Evolutionary conservation across 257 asterid species (phyloP), one percentile per base, ranked within the genome.

Genomic region (Striga asiatica): DNA sequence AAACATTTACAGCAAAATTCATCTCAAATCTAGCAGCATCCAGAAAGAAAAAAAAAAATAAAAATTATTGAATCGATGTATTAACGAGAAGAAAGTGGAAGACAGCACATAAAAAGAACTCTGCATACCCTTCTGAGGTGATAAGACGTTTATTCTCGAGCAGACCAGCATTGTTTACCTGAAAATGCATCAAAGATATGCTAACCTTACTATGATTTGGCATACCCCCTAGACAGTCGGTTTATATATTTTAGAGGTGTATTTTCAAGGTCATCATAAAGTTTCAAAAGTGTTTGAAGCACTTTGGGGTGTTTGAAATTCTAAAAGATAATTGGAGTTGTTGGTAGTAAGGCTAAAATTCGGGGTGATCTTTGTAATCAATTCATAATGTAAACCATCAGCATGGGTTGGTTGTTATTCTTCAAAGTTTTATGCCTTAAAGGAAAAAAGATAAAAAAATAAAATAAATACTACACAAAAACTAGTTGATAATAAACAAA

Each of bases 161-260:
- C 65, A 82, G 0, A 52, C 96, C 98, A 17, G 98, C 98, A 69
- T 91, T 91, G 72, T 91, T 91, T 3, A 91, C 96, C 98, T 91
- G 53, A 22, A 66, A 64, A 20, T 41, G 8, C 52, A 48, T 7
- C 35, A 48, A 71, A 17, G 57, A 8, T 20, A 12, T 9, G 41
- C 11, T 9, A 8, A 34, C 9, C 12, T 34, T 34, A 27, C 9
- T 34, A 10, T 5, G 8, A 29, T 29, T 35, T 8, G 13, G 12
- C 8, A 35, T 1, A 35, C 41, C 12, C 13, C 12, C 41, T 35
- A 8, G 41, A 29, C 35, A 29, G 5, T n/a, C n/a, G n/a, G n/a
- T 29, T 29, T 29, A 29, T 29, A 29, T 10, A 29, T 29, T 7
- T 29, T 29, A 29, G 2, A 29, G 35, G 8, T 29, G 35, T 29